Evolutionary conservation across 1,284 basidiomycete species (phyloP), one percentile per base, ranked within the genome.

Genomic region (Apiotrichum gamsii): DNA sequence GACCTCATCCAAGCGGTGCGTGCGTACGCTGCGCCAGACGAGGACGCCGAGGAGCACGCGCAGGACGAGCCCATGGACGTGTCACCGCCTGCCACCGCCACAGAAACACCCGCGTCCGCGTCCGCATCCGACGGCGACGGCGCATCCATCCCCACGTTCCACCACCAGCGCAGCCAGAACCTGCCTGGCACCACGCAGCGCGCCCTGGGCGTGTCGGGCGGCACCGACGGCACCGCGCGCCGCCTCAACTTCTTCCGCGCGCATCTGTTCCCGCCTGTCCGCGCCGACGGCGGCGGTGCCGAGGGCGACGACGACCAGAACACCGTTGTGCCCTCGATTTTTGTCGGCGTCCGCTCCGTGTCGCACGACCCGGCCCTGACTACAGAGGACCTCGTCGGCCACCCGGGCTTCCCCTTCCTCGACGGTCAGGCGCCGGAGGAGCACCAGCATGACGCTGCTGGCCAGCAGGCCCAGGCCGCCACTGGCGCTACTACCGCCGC

Each of bases 221-320:
- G 62, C 11, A 32, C 34, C 1, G 57, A 64, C 15, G 62, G 62
- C 30, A 38, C 47, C 8, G 62, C 67, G 0, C 56, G 66, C 13
- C 56, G 61, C n/a, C 60, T 72, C 43, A 72, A 70, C 56, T 70
- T 72, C 46, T 72, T 72, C 67, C 61, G 70, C n/a, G 68, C 67
- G 8, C 69, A 70, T 43, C 51, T 68, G 15, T 72, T 72, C 53
- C 66, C 70, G 8, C 57, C 67, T 3, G 47, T 59, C 4, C 48
- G 53, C n/a, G 39, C 29, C 8, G 32, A 48, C n/a, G 52, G 44
- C 11, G 32, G 40, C 38, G 37, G 40, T 2, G 34, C 21, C 5
- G 43, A 44, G 10, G 35, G 38, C 20, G 53, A 49, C n/a, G 50
- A 45, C 23, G 54, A 53, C 35, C 52, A 51, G 10, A 49, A 62